Conservation (phyloP, 176 grass and related monocot genomes). For the Elaeis guineensis region DNA sequence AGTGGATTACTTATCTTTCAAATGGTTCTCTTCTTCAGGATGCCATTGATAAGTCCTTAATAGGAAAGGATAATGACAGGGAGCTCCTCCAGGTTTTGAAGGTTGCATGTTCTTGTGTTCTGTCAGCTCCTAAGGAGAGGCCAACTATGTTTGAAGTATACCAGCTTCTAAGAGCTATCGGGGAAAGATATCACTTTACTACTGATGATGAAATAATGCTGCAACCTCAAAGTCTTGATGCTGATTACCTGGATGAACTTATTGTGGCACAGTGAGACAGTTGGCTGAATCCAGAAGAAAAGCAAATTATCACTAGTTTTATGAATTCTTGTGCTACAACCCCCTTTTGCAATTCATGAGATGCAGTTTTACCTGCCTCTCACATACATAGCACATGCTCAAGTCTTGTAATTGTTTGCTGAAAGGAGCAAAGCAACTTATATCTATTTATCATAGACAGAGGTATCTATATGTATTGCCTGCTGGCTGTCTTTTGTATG, state of each 20-base stretch:
- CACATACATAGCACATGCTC: no score
- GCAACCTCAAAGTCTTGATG: slow-evolving; percentile 27
- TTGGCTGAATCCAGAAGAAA: no score
- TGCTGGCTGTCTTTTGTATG: background rate
- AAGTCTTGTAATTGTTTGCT: no score
- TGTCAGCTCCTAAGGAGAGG: slow-evolving; percentile 65
- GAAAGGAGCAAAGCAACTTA: no score
- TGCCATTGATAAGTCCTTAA: slow-evolving; percentile 68
- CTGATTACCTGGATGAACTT: slow-evolving; percentile 51
- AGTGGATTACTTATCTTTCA: slow-evolving; percentile 96
- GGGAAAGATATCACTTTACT: slow-evolving; percentile 81
- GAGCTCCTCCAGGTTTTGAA: slow-evolving; percentile 91
- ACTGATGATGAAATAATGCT: slow-evolving; percentile 53
- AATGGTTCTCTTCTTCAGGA: slow-evolving; percentile 79
- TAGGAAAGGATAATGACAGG: slow-evolving; percentile 66
- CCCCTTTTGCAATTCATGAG: no score
- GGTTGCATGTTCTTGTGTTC: slow-evolving; percentile 68
- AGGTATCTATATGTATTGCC: no score
- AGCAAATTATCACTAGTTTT: no score
- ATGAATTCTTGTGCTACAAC: no score
- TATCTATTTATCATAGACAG: no score
- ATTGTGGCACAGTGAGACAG: slow-evolving; percentile 51
- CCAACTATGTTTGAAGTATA: slow-evolving; percentile 94
- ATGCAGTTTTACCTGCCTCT: no score
- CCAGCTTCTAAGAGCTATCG: slow-evolving; percentile 74